phyloP scores from a whole-genome alignment of 495 filamentous ascomycete genomes.

The Ascodesmis nigricans region DNA sequence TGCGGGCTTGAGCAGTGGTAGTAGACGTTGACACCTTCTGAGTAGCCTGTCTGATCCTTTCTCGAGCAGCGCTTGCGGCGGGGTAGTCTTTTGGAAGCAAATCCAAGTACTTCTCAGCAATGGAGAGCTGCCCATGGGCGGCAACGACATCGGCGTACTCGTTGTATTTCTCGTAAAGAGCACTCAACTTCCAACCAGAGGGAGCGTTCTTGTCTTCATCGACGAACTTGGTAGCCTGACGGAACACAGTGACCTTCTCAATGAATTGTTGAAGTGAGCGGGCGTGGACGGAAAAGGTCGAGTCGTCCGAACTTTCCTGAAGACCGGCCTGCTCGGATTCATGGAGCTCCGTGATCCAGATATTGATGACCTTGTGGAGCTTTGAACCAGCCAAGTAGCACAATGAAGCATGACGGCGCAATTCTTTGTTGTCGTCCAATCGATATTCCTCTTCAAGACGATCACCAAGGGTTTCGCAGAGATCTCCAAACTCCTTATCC shows the following conservation, averaged over 20 bases:
- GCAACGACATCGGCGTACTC: conserved; percentile 94
- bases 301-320: conserved; percentile 42
- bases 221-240: conserved; percentile 74
- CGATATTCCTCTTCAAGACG: conserved; percentile 52
- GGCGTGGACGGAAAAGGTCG: conserved; percentile 79
- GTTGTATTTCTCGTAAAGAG: conserved; percentile 81
- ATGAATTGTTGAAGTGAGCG: conserved; percentile 76
- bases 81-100: conserved; percentile 70
- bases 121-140: conserved; percentile 61
- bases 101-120: conserved; percentile 79
- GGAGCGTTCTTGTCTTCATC: conserved; percentile 48
- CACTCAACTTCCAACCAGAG: conserved; percentile 69
- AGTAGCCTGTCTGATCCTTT: conserved; percentile 68
- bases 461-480: conserved; percentile 92
- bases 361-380: conserved; percentile 82
- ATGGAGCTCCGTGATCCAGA: conserved; percentile 76
- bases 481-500: conserved; percentile 71
- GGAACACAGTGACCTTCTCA: conserved; percentile 96
- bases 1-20: conserved; percentile 7
- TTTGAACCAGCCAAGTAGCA: conserved; percentile 91
- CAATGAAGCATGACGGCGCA: conserved; percentile 75
- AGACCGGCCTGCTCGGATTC: conserved; percentile 58
- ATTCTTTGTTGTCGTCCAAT: conserved; percentile 28
- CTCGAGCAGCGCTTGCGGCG: conserved; percentile 68
- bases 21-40: conserved; percentile 35